A percentile compares a stretch with the other conserved stretches of the same genome.
Conservation (phyloP, 2,329 filamentous ascomycete genomes). For the Calonectria naviculata region DNA sequence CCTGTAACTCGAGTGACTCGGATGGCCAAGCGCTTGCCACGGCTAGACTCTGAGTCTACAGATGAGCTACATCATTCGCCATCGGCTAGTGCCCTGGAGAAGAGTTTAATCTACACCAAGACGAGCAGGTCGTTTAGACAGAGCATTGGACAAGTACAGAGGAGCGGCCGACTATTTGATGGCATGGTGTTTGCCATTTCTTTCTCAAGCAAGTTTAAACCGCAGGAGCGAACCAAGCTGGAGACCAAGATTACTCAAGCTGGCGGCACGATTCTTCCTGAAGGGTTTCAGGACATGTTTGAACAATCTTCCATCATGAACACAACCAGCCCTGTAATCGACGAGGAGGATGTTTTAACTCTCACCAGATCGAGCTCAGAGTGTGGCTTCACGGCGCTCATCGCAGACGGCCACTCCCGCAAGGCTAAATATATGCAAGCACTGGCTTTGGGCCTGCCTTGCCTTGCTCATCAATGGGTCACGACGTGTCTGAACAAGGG, state of each 20-base stretch:
- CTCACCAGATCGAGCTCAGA: slow-evolving; percentile 64
- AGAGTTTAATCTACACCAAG: slow-evolving; percentile 47
- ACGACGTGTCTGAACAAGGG: slow-evolving; percentile 74
- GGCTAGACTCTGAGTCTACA: slow-evolving; percentile 55
- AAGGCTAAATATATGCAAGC: slow-evolving; percentile 96
- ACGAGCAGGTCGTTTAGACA: slow-evolving; percentile 40
- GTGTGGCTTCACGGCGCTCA: slow-evolving; percentile 83
- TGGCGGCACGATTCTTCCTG: slow-evolving; percentile 77
- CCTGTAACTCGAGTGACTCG: slow-evolving; percentile 31
- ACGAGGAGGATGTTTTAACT: slow-evolving; percentile 53
- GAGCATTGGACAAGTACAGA: slow-evolving; percentile 39
- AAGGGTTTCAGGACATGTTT: slow-evolving; percentile 87
- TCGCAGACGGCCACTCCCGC: slow-evolving; percentile 87
- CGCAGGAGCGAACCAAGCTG: slow-evolving; percentile 57
- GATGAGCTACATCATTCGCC: slow-evolving; percentile 60
- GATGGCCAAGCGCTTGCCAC: slow-evolving; percentile 37
- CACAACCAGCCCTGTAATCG: slow-evolving; percentile 43
- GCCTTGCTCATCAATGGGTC: slow-evolving; percentile 85
- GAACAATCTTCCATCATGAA: slow-evolving; percentile 54
- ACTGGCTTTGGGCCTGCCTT: slow-evolving; percentile 88
- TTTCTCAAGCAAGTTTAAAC: slow-evolving; percentile 62
- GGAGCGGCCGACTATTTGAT: slow-evolving; percentile 66
- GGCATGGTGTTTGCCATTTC: slow-evolving; percentile 92
- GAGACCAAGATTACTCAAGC: slow-evolving; percentile 73
- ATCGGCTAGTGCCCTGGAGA: slow-evolving; percentile 49